Percentiles rank a stretch among this genome's conserved stretches.
Conservation (phyloP, 2,329 filamentous ascomycete genomes). For the Fusarium annulatum region DNA sequence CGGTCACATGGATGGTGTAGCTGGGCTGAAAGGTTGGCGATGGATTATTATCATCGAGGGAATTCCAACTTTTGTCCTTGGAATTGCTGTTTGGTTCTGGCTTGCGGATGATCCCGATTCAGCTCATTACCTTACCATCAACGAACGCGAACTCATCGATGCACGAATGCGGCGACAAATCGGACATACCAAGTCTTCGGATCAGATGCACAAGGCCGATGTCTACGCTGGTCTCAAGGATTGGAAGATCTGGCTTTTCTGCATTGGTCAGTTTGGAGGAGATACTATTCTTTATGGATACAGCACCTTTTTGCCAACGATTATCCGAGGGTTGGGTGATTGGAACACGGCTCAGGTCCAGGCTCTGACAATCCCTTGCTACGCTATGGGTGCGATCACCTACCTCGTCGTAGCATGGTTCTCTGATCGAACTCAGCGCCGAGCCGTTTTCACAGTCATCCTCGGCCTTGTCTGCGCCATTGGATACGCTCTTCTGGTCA, state of each 20-base stretch:
- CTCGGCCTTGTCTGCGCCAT: conserved; percentile 62
- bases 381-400: conserved; percentile 68
- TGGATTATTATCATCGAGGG: conserved; percentile 70
- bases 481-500: conserved; percentile 70
- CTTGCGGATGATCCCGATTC: conserved; percentile 53
- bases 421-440: conserved; percentile 67
- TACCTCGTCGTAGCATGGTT: conserved; percentile 68
- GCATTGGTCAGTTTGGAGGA: conserved; percentile 68
- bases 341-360: conserved; percentile 59
- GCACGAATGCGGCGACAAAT: conserved; percentile 45
- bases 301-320: conserved; percentile 73
- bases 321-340: conserved; percentile 69
- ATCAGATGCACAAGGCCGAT: conserved; percentile 60
- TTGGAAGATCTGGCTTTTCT: conserved; percentile 70
- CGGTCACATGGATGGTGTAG: conserved; percentile 48
- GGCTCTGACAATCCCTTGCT: conserved; percentile 75
- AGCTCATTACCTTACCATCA: conserved; percentile 65
- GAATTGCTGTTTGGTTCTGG: conserved; percentile 44
- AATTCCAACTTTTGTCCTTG: conserved; percentile 50
- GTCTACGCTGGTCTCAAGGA: conserved; percentile 68
- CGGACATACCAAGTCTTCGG: conserved; percentile 44
- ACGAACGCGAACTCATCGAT: conserved; percentile 57
- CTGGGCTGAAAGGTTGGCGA: conserved; percentile 52
- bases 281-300: conserved; percentile 73
- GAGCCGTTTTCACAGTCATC: conserved; percentile 64